A percentile compares a stretch with the other conserved stretches of the same genome.
Evolutionary conservation across 208 protist genomes (phyloP).

Genomic region (Crithidia brevicula): DNA sequence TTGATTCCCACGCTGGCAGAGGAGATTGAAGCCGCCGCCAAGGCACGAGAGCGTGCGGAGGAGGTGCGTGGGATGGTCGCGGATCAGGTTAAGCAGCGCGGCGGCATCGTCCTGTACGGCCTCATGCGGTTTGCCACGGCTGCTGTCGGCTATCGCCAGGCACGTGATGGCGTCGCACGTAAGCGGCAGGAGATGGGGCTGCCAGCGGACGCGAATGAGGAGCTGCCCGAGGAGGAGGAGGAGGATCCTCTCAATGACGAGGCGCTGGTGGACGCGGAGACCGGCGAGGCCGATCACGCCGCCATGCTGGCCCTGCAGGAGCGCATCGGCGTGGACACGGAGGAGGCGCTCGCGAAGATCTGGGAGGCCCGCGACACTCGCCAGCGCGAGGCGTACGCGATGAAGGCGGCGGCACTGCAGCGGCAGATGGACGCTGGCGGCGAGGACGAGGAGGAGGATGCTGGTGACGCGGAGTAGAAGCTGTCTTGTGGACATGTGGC

Average conservation of each 20-base stretch:
- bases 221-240: constrained; percentile 80
- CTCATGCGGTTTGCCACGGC: constrained; percentile 61
- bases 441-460: constrained; percentile 65
- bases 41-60: constrained; percentile 36
- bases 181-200: constrained; percentile 49
- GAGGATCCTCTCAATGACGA: constrained; percentile 76
- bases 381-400: constrained; percentile 46
- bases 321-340: constrained; percentile 68
- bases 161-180: constrained; percentile 58
- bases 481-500: no score
- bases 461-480: constrained; percentile 34
- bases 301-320: constrained; percentile 55
- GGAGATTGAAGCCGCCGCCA: constrained; percentile 29
- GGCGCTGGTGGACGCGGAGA: constrained; percentile 66
- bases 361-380: constrained; percentile 70
- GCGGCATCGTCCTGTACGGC: constrained; percentile 65
- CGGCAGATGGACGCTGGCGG: constrained; percentile 42
- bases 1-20: constrained; percentile 23
- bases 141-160: constrained; percentile 70
- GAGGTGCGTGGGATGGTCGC: constrained; percentile 45
- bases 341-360: constrained; percentile 72
- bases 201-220: constrained; percentile 43
- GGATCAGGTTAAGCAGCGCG: constrained; percentile 53
- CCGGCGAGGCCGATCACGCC: constrained; percentile 57
- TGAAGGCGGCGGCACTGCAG: constrained; percentile 45